Percentiles rank a stretch among this genome's conserved stretches.
Conservation (phyloP, 176 grass and related monocot genomes). For the Juncus inflexus region DNA sequence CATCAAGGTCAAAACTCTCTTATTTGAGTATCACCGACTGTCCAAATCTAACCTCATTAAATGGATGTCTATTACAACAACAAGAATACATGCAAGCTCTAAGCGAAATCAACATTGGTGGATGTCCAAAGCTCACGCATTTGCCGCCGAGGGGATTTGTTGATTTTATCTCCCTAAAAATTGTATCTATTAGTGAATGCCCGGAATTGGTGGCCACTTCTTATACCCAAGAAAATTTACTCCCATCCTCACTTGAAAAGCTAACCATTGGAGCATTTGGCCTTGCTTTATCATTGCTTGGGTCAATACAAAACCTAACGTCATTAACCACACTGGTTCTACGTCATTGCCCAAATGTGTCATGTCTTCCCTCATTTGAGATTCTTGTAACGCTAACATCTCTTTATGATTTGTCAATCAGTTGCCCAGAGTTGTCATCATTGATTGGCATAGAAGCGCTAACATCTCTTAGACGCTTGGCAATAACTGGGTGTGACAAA, state of each 20-base stretch:
- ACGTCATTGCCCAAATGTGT: not conserved
- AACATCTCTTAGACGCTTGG: conserved; percentile 17
- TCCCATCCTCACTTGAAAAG: not conserved
- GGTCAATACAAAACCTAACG: conserved; percentile 18
- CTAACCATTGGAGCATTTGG: not conserved
- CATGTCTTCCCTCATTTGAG: not conserved
- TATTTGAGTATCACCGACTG: not conserved
- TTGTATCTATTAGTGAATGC: not conserved
- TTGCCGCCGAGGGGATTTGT: conserved; percentile 14
- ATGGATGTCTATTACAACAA: conserved; percentile 2
- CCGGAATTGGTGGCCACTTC: not conserved
- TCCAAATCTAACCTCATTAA: not conserved
- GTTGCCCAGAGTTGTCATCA: conserved; percentile 38
- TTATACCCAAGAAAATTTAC: not conserved
- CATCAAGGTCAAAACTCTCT: not conserved
- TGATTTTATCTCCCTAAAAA: conserved; percentile 18
- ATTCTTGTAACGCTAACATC: conserved; percentile 17
- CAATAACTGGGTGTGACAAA: conserved; percentile 34
- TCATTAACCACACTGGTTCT: not conserved
- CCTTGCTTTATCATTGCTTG: not conserved
- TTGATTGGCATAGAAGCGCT: conserved; percentile 35
- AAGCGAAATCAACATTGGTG: not conserved
- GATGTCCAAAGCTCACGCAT: not conserved
- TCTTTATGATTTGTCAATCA: conserved; percentile 16
- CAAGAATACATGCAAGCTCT: not conserved